Conservation (phyloP, 169 alveolate species). For the Cryptosporidium ryanae region DNA sequence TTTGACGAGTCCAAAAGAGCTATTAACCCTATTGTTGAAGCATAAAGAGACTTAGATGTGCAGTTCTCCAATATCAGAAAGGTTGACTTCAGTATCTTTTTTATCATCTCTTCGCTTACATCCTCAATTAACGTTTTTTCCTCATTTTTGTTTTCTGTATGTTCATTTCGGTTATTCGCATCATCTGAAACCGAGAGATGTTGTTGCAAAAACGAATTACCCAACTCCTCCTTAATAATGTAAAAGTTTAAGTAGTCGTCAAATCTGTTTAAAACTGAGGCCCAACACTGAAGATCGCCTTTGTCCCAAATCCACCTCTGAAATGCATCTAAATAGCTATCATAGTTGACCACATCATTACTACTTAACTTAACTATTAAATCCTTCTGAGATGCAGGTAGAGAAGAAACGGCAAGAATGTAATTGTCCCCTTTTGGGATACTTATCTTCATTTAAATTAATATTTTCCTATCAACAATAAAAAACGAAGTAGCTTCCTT, state of each 20-base stretch:
- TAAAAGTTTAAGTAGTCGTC: constrained; percentile 63
- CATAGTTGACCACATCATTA: constrained; percentile 12
- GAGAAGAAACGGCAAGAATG: constrained; percentile 69
- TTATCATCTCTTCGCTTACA: constrained; percentile 61
- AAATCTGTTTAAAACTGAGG: constrained; percentile 68
- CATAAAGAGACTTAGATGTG: constrained; percentile 62
- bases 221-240: constrained; percentile 42
- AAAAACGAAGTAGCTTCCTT: too few relatives aligned
- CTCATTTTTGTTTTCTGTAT: neutral
- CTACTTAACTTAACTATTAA: constrained; percentile 61
- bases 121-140: constrained; percentile 2
- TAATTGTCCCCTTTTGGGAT: constrained; percentile 76
- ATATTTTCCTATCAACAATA: neutral
- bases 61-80: constrained; percentile 65
- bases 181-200: constrained; percentile 10
- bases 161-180: neutral
- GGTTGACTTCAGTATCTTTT: constrained; percentile 59
- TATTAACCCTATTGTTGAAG: constrained; percentile 56
- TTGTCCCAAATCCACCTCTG: constrained; percentile 75
- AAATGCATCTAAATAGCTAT: constrained; percentile 46
- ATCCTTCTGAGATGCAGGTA: constrained; percentile 53
- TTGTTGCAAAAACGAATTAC: constrained; percentile 28
- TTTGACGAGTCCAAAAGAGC: constrained; percentile 64
- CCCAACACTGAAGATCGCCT: constrained; percentile 74
- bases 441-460: constrained; percentile 70